These are phyloP conservation scores for Gossypium thurberi DNA, from an alignment of 345 rosid genomes.

Conservation along the genomic window DNA sequence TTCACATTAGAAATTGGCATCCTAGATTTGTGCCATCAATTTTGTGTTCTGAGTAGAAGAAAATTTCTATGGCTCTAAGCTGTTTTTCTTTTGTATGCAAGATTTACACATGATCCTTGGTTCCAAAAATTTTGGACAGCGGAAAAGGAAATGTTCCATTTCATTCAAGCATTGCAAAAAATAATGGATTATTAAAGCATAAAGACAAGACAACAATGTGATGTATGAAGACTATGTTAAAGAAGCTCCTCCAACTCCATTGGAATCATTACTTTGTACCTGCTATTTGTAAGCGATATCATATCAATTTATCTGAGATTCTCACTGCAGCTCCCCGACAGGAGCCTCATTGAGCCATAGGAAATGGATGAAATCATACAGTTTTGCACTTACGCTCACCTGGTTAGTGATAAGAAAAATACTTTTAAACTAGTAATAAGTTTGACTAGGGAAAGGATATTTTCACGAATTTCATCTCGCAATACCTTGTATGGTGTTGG, in stretches of 20 bases:
- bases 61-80: background rate
- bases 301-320: background rate
- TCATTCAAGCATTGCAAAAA: background rate
- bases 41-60: background rate
- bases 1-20: background rate
- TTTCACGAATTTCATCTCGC: background rate
- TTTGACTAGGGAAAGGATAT: background rate
- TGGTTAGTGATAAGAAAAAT: conserved; percentile 16
- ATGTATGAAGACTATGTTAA: background rate
- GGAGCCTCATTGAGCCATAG: conserved; percentile 99
- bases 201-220: background rate
- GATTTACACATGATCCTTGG: background rate
- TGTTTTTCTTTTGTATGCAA: background rate
- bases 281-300: conserved; percentile 15
- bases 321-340: conserved; percentile 83
- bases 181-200: conserved; percentile 1
- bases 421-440: background rate
- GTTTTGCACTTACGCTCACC: conserved; percentile 86
- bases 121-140: background rate
- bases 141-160: background rate
- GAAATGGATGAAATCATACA: conserved; percentile 93
- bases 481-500: conserved; percentile 94
- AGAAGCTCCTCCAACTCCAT: conserved; percentile 19
- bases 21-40: background rate
- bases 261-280: conserved; percentile 13